Percentiles rank a stretch among this genome's conserved stretches.
Conservation (phyloP, 1,284 basidiomycete species). For the Ceratobasidium sp. region DNA sequence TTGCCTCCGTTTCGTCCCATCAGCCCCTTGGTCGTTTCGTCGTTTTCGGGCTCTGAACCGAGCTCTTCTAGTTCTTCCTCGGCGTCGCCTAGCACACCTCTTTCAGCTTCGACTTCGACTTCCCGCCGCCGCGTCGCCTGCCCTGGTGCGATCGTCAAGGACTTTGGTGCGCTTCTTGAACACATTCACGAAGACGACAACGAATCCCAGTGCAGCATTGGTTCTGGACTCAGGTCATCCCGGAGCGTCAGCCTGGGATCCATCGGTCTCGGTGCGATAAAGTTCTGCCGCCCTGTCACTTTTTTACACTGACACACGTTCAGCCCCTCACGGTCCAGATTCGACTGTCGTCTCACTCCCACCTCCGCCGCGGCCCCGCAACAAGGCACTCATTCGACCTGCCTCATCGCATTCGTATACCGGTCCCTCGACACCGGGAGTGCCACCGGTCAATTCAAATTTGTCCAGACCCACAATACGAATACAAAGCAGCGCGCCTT, state of each 20-base stretch:
- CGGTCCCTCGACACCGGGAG: not conserved
- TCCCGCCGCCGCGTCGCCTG: constrained; percentile 9
- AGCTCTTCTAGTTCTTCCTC: not conserved
- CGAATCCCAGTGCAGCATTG: constrained; percentile 9
- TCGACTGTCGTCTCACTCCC: constrained; percentile 33
- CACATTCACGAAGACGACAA: constrained; percentile 33
- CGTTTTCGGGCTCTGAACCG: not conserved
- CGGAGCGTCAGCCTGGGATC: constrained; percentile 7
- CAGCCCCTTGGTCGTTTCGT: not conserved
- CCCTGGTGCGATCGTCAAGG: constrained; percentile 26
- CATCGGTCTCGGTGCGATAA: not conserved
- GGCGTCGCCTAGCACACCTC: not conserved
- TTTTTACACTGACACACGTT: not conserved
- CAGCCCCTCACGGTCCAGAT: constrained; percentile 12
- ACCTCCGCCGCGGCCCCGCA: constrained; percentile 38
- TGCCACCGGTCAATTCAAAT: constrained; percentile 20
- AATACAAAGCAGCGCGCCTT: constrained; percentile 12
- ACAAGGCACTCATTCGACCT: constrained; percentile 36
- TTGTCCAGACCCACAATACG: constrained; percentile 5
- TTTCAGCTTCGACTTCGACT: not conserved
- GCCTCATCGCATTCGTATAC: constrained; percentile 1
- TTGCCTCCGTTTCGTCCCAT: constrained; percentile 4
- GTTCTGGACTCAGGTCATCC: not conserved
- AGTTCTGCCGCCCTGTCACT: too few species aligned
- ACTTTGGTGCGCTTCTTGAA: constrained; percentile 25